Evolutionary conservation across 1,284 basidiomycete genomes (phyloP), one percentile per base, ranked within the genome.

Genomic region (Moesziomyces sp.): DNA sequence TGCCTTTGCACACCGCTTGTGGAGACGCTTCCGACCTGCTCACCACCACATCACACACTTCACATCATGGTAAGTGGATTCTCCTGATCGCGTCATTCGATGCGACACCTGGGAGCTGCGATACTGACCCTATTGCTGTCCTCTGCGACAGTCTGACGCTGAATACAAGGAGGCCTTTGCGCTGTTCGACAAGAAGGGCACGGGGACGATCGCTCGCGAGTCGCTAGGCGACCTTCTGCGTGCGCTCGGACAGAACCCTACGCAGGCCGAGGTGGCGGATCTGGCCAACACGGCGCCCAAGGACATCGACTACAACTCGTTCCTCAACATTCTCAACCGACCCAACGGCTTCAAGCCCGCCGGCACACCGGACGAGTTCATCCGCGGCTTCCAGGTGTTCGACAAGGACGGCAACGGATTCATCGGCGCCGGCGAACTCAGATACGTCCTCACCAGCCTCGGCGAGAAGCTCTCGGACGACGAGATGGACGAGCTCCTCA

Each of bases 341-440:
- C 94, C 94, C 10, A 94, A 97, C 83, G 95, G 95, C 2, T 97
- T 94, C 88, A 97, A 96, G 85, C 94, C 94, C 35, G 94, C 66
- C 18, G 76, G 70, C 7, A 78, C 76, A 30, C 76, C 79, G 14
- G 96, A 98, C 88, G 96, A 99, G 84, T 99, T 98, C 86, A 93
- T 97, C 82, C 93, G 96, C 58, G 97, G 95, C 10, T 99, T 99
- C 89, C 95, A 98, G 83, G 96, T 99, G 19, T 99, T 99, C 77
- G 96, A 98, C 86, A 97, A 97, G 86, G 94, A 97, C 72, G 94
- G 93, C 46, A 97, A 97, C 80, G 96, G 96, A 0, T 94, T 92
- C 86, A 98, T 98, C 81, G 94, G 94, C 55, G 93, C 92, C 26
- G 94, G 94, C 52, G 89, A 90, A 86, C 88, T 98, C 73, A 89